Percentiles rank a stretch among this genome's conserved stretches.
Conservation (phyloP, 495 filamentous ascomycete genomes). For the Xylaria telfairii region DNA sequence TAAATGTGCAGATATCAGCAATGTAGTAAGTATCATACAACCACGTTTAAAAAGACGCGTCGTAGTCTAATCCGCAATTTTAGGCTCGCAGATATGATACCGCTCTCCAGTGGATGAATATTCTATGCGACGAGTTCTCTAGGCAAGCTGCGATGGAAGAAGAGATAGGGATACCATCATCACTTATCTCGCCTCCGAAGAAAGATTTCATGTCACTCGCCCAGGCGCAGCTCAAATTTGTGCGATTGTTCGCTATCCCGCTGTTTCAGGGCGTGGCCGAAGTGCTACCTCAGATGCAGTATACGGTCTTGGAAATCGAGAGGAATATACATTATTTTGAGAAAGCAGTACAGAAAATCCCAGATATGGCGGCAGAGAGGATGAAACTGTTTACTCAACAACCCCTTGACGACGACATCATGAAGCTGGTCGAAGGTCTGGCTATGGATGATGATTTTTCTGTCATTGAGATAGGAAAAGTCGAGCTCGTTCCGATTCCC, state of each 20-base stretch:
- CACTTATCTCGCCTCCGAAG: conserved; percentile 83
- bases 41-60: conserved; percentile 2
- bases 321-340: conserved; percentile 78
- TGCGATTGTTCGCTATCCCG: conserved; percentile 92
- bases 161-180: conserved; percentile 83
- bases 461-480: conserved; percentile 17
- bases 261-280: conserved; percentile 86
- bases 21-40: conserved; percentile 71
- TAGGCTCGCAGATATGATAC: conserved; percentile 83
- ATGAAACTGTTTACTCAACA: conserved; percentile 40
- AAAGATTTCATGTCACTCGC: conserved; percentile 83
- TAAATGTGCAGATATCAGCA: conserved; percentile 98
- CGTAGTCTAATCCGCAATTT: conserved; percentile 37
- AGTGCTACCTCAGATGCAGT: conserved; percentile 81
- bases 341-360: conserved; percentile 60
- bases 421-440: conserved; percentile 39
- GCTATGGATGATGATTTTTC: conserved; percentile 19
- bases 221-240: conserved; percentile 89
- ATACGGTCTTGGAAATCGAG: conserved; percentile 80
- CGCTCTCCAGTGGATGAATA: conserved; percentile 85
- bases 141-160: conserved; percentile 91
- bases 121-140: conserved; percentile 91
- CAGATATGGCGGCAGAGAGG: conserved; percentile 30
- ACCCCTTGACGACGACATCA: conserved; percentile 46
- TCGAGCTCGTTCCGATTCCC: conserved; percentile 25